Conservation (phyloP, 2,329 filamentous ascomycete species). For the Aspergillus tamarii region DNA sequence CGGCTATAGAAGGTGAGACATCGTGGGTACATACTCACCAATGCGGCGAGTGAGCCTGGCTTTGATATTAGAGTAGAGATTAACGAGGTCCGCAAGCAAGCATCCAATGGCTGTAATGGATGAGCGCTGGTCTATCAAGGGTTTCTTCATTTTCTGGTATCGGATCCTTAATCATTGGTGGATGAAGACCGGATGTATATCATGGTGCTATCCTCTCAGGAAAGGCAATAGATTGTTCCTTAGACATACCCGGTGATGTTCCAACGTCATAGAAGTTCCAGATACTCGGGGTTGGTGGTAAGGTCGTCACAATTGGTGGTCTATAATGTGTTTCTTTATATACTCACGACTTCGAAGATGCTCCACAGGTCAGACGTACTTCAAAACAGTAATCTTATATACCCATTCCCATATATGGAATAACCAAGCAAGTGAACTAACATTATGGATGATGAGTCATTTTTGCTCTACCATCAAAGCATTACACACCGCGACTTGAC, state of each 20-base stretch:
- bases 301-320: not conserved
- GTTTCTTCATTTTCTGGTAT: not conserved
- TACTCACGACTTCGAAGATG: too few species aligned
- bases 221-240: not conserved
- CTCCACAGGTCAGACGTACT: too few species aligned
- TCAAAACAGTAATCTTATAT: too few species aligned
- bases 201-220: too few species aligned
- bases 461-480: too few species aligned
- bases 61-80: not conserved
- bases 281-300: not conserved
- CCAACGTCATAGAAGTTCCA: not conserved
- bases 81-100: not conserved
- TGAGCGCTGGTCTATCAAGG: not conserved
- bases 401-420: too few species aligned
- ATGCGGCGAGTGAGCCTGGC: not conserved
- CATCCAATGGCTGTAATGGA: not conserved
- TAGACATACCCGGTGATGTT: too few species aligned
- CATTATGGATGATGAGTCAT: too few species aligned
- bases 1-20: not conserved
- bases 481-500: too few species aligned
- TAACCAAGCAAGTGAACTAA: too few species aligned
- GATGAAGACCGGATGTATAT: not conserved
- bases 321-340: not conserved
- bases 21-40: not conserved
- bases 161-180: not conserved